Evolutionary conservation across 2,329 filamentous ascomycete species (phyloP), one percentile per base, ranked within the genome.

Genomic region (Neonectria ditissima): DNA sequence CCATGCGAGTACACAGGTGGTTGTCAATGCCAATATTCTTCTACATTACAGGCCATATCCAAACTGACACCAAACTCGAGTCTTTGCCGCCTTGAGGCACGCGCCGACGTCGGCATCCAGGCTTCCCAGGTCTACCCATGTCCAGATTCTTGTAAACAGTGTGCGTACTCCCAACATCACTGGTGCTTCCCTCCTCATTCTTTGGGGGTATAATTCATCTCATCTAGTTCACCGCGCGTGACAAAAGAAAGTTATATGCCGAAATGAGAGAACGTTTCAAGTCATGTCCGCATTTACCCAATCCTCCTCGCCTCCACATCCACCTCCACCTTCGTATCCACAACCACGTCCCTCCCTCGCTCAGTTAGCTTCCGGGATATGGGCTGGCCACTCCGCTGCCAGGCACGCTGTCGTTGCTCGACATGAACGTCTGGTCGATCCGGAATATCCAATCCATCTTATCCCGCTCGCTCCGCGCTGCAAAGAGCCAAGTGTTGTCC

Each of bases 401-500:
- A 9, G 75, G 69, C 28, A 73, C 68, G 65, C 82, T 85, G 45
- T 80, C 81, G 58, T 78, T 81, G 11, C 79, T 82, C 37, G 84
- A 82, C 72, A 86, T 78, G 69, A 86, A 88, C 55, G 91, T 92
- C 82, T 97, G 92, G 79, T 99, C 96, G 71, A 99, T 93, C 74
- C 92, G 91, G 78, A 97, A 87, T 71, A 99, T 97, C 96, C 96
- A 99, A 77, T 98, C 96, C 71, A 94, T 91, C 83, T 97, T 97
- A 78, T 97, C 94, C 52, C 90, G 87, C 81, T 97, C 95, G 73
- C 89, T 95, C 62, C 94, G 86, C 24, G 94, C 92, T 14, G 94
- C 93, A 78, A 99, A 98, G 43, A 99, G 84, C 87, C 94, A 99
- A 32, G 94, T 97, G 79, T 97, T 97, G 77, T 96, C 92, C 63